These are phyloP conservation scores for Phialemoniopsis sp. DNA, from an alignment of 2,329 filamentous ascomycete genomes.

Conservation along the genomic window DNA sequence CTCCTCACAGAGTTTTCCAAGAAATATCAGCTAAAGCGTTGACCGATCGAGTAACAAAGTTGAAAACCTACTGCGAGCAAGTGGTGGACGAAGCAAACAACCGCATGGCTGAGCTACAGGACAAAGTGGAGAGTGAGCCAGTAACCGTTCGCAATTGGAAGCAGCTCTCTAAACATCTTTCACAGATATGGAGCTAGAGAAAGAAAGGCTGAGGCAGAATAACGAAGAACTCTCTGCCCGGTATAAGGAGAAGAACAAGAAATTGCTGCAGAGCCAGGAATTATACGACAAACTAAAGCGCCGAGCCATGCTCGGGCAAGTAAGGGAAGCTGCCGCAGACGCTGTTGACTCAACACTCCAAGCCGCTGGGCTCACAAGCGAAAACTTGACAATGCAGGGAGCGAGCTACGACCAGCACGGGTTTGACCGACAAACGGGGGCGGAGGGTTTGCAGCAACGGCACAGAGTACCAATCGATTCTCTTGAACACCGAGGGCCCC, in stretches of 20 bases:
- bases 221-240: slow-evolving; percentile 66
- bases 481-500: too few relatives aligned
- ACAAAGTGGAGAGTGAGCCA: slow-evolving; percentile 56
- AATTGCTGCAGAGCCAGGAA: slow-evolving; percentile 64
- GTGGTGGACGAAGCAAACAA: slow-evolving; percentile 71
- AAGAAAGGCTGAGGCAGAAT: slow-evolving; percentile 61
- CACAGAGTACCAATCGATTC: too few relatives aligned
- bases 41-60: slow-evolving; percentile 8
- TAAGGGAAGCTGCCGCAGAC: slow-evolving; percentile 50
- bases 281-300: slow-evolving; percentile 58
- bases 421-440: too few relatives aligned
- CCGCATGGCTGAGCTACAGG: slow-evolving; percentile 63
- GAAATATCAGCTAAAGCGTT: background rate
- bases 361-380: slow-evolving; percentile 6
- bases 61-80: slow-evolving; percentile 67
- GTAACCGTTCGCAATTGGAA: background rate
- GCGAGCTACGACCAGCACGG: slow-evolving; percentile 2
- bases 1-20: background rate
- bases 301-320: slow-evolving; percentile 48
- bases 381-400: slow-evolving; percentile 8
- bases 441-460: too few relatives aligned
- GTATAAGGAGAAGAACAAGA: slow-evolving; percentile 67
- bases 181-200: slow-evolving; percentile 53
- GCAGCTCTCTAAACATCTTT: background rate
- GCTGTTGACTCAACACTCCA: slow-evolving; percentile 37